These are phyloP conservation scores for Papilionanthe hybrid DNA, from an alignment of 116 monocot species.

Conservation along the genomic window DNA sequence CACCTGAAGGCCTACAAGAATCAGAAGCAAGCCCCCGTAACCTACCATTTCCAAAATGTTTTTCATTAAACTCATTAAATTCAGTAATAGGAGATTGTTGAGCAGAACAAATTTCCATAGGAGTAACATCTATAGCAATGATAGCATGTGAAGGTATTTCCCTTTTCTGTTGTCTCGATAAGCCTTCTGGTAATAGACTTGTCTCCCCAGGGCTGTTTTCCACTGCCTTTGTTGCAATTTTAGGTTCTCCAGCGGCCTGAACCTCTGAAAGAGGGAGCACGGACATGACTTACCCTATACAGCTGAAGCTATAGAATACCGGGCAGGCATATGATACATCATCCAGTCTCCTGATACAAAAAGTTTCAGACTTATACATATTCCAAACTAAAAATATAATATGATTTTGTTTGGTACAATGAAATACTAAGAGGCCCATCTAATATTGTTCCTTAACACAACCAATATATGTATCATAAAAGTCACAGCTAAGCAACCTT, in stretches of 20 bases:
- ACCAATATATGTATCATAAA: not conserved
- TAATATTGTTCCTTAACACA: not conserved
- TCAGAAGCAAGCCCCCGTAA: conserved; percentile 9
- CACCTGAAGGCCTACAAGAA: conserved; percentile 6
- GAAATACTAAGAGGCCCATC: not conserved
- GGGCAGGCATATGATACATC: not conserved
- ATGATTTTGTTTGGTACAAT: not conserved
- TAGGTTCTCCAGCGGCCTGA: conserved; percentile 38
- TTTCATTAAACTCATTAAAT: conserved; percentile 5
- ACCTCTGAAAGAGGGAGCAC: conserved; percentile 28
- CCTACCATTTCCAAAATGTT: not conserved
- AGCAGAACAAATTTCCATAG: conserved; percentile 20
- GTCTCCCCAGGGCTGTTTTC: conserved; percentile 27
- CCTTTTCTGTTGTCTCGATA: conserved; percentile 12
- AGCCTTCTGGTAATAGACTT: conserved; percentile 26
- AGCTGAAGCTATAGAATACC: conserved; percentile 10
- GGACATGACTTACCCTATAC: conserved; percentile 36
- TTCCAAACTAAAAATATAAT: conserved; percentile 1
- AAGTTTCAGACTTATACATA: not conserved
- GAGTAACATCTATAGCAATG: conserved; percentile 14
- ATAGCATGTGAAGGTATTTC: conserved; percentile 15
- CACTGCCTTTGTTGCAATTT: conserved; percentile 26
- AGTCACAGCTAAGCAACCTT: not conserved
- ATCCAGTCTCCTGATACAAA: conserved; percentile 1
- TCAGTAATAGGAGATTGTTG: conserved; percentile 11